Evolutionary conservation across 2,329 filamentous ascomycete genomes (phyloP), one percentile per base, ranked within the genome.

Genomic region (Xylaria digitata): DNA sequence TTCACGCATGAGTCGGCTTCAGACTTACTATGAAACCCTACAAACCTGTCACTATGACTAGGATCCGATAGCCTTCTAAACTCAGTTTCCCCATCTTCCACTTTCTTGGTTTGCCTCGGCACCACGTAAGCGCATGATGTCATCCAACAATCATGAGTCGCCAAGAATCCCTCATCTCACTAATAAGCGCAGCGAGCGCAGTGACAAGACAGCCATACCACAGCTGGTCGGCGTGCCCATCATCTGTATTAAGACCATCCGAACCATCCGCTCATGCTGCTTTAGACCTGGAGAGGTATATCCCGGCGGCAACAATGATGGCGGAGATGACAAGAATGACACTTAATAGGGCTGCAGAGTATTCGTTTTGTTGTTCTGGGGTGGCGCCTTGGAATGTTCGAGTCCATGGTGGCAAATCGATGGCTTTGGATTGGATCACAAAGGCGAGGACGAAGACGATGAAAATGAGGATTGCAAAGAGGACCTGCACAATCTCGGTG

Each of bases 351-450:
- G 46, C 42, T 8, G 62, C 70, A 15, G 70, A 54, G 37, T 67
- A 70, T 4, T 56, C 15, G 9, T 57, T 1, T 19, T 68, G 70
- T 15, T 58, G 40, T 15, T 55, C 63, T 4, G 61, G 50, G 6
- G 63, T 62, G n/a, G 56, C 63, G 26, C 68, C 68, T 60, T 71
- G 70, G 34, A 70, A 71, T 19, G 70, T 72, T 40, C 57, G 62
- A 23, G 66, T 64, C 70, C 70, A 72, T 26, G 57, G 34, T 11
- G 70, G 70, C 19, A 72, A 19, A 1, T 26, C 15, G 26, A 69
- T 71, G 13, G 21, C 64, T 6, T 40, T 58, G 32, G 64, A 58
- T 49, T 70, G 66, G 45, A 72, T 70, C 37, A 67, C 63, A 6
- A 70, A 70, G 45, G 68, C 66, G 7, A 72, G 64, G 11, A 70